Base-by-base conservation (phyloP, 2,329 filamentous ascomycete genomes). In the Ceratocystiopsis sp. region DNA sequence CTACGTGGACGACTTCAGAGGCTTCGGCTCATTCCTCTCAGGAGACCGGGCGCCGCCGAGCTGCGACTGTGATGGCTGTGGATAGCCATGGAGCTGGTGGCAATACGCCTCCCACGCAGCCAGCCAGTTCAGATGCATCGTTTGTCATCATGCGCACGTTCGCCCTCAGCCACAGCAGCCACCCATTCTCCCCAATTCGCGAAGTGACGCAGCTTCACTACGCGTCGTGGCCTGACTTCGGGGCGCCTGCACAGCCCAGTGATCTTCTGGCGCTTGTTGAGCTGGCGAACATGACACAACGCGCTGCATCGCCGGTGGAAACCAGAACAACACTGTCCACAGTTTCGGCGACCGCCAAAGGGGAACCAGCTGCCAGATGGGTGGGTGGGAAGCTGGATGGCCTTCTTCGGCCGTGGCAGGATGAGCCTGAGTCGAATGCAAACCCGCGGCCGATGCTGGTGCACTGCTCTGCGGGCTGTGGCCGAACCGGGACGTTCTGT, bases 151-250 rank as follows among this genome's bases (percentile, higher is more conserved):
- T 96, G 36, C 80, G 91, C 38, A 91, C 91, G 57, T 91, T 96
- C 54, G 80, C 83, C 0, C 64, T 98, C 25, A 79, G 78, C 1
- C 84, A 96, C 56, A 65, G 75, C 3, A 66, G 73, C 2, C 73
- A 82, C 45, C 87, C 89, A 0, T 95, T 94, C 55, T 75, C 77
- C 17, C 83, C 85, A 0, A 80, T 94, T 51, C 81, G 89, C 19
- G 87, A 96, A 59, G 80, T 98, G 48, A 95, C 87, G 0, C 91
- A 98, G 52, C 66, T 98, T 14, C 87, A 96, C 56, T 96, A 95
- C 58, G 78, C 85, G 0, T 79, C 81, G n/a, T 98, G 91, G 91
- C 91, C 91, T 0, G 91, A 98, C 55, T 95, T 96, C 59, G 91
- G 91, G 17, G 81, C 86, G 0, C 89, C 89, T 0, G 86, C 91